phyloP scores from a whole-genome alignment of 148 eudicot species.

The Dysphania ambrosioides region DNA sequence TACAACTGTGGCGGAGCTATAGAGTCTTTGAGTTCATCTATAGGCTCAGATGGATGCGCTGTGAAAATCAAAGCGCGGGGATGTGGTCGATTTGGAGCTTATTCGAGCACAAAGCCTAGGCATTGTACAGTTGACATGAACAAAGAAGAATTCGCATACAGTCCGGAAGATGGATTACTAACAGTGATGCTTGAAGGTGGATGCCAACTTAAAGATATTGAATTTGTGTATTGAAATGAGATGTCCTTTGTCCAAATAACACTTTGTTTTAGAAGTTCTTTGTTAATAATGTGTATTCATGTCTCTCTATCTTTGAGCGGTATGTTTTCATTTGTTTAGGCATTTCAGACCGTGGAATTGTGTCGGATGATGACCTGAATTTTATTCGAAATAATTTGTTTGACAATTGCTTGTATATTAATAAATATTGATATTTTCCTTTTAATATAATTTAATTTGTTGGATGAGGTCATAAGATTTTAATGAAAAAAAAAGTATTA shows the following conservation, averaged over 20 bases:
- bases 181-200: conserved; percentile 43
- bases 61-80: conserved; percentile 40
- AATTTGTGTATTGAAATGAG: conserved; percentile 30
- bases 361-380: too few relatives aligned
- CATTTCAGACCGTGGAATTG: too few relatives aligned
- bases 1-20: conserved; percentile 59
- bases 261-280: neutral
- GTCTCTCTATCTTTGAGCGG: neutral
- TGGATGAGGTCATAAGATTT: neutral
- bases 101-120: conserved; percentile 39
- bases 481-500: neutral
- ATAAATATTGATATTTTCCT: too few relatives aligned
- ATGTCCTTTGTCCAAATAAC: neutral
- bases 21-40: conserved; percentile 27
- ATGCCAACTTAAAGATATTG: conserved; percentile 41
- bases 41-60: conserved; percentile 19
- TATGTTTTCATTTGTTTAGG: too few relatives aligned
- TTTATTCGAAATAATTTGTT: too few relatives aligned
- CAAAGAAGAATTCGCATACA: conserved; percentile 18
- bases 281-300: neutral
- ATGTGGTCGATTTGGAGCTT: conserved; percentile 51
- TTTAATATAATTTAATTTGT: too few relatives aligned
- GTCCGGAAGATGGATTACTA: conserved; percentile 38
- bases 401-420: too few relatives aligned
- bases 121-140: conserved; percentile 31